A percentile compares a stretch with the other conserved stretches of the same genome.
These are phyloP conservation scores for Eryngium alpinum DNA, from an alignment of 140 eudicot species.

Conservation along the genomic window DNA sequence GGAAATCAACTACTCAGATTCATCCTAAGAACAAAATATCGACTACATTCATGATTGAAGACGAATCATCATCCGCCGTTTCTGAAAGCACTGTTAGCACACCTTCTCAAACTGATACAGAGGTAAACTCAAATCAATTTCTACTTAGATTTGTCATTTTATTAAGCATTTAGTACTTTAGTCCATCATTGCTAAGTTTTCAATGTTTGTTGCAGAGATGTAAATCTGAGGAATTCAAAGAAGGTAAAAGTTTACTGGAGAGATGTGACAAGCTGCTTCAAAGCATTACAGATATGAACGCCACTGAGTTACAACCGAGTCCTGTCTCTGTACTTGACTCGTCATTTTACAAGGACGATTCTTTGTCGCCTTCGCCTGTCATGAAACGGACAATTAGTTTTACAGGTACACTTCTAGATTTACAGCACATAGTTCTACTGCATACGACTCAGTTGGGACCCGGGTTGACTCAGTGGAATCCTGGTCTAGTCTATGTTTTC, in stretches of 20 bases:
- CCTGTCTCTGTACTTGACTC: slow-evolving; percentile 97
- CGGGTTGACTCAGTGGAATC: neutral
- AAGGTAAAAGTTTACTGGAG: slow-evolving; percentile 56
- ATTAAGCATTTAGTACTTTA: neutral
- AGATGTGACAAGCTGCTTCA: slow-evolving; percentile 73
- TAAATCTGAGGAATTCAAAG: slow-evolving; percentile 42
- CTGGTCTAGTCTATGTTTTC: neutral
- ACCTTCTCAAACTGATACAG: slow-evolving; percentile 51
- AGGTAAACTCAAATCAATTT: slow-evolving; percentile 34
- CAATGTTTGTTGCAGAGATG: slow-evolving; percentile 30
- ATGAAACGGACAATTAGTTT: slow-evolving; percentile 65
- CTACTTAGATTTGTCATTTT: neutral
- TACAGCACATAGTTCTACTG: neutral
- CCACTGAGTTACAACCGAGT: slow-evolving; percentile 69
- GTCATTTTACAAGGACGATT: slow-evolving; percentile 74
- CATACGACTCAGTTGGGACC: neutral
- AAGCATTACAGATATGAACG: slow-evolving; percentile 66
- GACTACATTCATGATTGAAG: slow-evolving; percentile 33
- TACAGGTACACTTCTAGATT: slow-evolving; percentile 42
- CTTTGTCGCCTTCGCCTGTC: slow-evolving; percentile 60
- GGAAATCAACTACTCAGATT: slow-evolving; percentile 35
- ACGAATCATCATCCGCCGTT: slow-evolving; percentile 62
- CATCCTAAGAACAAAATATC: slow-evolving; percentile 27
- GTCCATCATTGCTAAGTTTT: neutral
- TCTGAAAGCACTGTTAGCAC: slow-evolving; percentile 54